phyloP scores from a whole-genome alignment of 306 rosid species.

The Vigna trinervia region DNA sequence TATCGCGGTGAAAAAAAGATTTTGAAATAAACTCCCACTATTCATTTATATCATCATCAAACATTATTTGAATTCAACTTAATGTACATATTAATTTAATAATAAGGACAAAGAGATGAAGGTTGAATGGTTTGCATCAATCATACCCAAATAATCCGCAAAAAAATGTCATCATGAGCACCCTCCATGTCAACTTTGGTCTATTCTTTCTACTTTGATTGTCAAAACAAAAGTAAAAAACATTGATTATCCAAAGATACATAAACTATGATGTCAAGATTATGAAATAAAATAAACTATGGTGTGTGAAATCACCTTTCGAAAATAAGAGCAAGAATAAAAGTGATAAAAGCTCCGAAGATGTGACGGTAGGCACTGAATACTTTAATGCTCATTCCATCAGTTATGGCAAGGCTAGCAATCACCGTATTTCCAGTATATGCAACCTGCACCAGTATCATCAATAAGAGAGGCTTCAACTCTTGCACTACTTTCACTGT shows the following conservation, averaged over 20 bases:
- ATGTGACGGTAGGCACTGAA: not conserved
- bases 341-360: not conserved
- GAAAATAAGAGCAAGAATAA: not conserved
- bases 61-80: not conserved
- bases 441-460: not conserved
- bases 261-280: not conserved
- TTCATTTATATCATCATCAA: not conserved
- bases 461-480: not conserved
- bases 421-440: not conserved
- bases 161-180: not conserved
- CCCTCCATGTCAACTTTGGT: slow-evolving; percentile 1
- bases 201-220: not conserved
- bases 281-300: not conserved
- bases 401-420: not conserved
- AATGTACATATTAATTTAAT: not conserved
- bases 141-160: not conserved
- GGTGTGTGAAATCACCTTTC: not conserved
- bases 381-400: slow-evolving; percentile 9
- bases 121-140: not conserved
- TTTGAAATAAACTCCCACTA: not conserved
- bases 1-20: not conserved
- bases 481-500: not conserved
- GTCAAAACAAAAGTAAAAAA: not conserved
- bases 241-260: not conserved
- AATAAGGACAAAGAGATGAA: not conserved